Conservation (phyloP, 306 rosid species). For the Fagus sylvatica region DNA sequence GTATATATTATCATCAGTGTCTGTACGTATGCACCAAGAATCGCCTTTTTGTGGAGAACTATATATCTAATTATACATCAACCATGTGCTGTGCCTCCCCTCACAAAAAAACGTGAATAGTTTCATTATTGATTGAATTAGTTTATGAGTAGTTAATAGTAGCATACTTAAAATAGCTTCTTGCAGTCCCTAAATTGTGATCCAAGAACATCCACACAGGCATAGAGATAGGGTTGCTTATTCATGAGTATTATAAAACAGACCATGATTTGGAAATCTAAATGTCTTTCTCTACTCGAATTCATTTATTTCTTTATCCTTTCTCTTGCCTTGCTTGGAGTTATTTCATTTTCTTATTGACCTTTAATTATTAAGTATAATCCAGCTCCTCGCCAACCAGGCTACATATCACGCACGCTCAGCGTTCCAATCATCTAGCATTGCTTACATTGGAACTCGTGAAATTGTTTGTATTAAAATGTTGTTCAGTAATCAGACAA, state of each 20-base stretch:
- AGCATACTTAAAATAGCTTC: conserved; percentile 10
- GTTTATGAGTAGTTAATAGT: background rate
- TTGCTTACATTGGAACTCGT: conserved; percentile 37
- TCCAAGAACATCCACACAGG: conserved; percentile 48
- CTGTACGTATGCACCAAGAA: conserved; percentile 33
- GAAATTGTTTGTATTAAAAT: conserved; percentile 14
- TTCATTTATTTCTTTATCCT: background rate
- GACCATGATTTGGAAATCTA: conserved; percentile 15
- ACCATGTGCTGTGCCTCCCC: conserved; percentile 30
- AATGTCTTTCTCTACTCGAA: background rate
- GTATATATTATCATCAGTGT: background rate
- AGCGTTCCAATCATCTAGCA: conserved; percentile 2
- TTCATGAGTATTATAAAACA: conserved; percentile 11
- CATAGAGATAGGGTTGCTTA: conserved; percentile 19
- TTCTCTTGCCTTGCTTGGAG: background rate
- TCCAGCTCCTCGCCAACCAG: conserved; percentile 38
- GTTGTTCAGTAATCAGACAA: background rate
- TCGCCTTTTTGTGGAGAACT: conserved; percentile 40
- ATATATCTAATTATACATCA: background rate
- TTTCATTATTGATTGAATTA: conserved; percentile 23
- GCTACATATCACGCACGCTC: conserved; percentile 14
- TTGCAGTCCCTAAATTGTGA: conserved; percentile 47
- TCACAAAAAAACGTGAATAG: background rate
- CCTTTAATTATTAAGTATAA: background rate
- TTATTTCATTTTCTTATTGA: background rate